A percentile compares a stretch with the other conserved stretches of the same genome.
Evolutionary conservation across 2,329 filamentous ascomycete genomes (phyloP).

Genomic region (Botryotinia narcissicola): DNA sequence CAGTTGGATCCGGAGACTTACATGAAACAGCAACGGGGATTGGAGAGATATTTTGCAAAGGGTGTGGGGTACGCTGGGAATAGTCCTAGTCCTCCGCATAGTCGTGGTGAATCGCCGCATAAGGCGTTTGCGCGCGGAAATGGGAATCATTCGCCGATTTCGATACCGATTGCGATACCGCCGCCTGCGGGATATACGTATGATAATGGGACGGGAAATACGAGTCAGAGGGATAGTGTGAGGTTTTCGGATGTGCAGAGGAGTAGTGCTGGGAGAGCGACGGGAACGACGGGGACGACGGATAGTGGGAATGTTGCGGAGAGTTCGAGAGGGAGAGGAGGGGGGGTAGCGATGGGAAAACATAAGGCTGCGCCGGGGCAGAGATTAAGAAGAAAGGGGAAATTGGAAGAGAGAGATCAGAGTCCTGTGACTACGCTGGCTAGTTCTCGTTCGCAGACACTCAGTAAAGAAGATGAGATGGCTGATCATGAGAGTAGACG

Average conservation of each 20-base stretch:
- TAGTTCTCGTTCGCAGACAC: slow-evolving; percentile 2
- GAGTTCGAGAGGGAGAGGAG: neutral
- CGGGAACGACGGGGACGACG: neutral
- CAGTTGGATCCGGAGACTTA: neutral
- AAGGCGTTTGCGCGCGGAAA: neutral
- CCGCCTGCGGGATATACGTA: neutral
- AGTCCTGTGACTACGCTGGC: neutral
- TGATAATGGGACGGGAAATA: neutral
- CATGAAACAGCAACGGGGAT: neutral
- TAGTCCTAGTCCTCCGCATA: neutral
- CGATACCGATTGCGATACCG: neutral
- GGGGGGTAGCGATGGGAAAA: neutral
- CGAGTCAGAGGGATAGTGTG: neutral
- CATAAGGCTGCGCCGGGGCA: slow-evolving; percentile 10
- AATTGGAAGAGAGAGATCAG: slow-evolving; percentile 5
- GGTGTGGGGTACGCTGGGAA: neutral
- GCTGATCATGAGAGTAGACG: too few species aligned
- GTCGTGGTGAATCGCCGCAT: neutral
- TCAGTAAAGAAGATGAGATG: neutral
- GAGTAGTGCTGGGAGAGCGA: slow-evolving; percentile 7
- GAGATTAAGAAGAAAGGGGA: neutral
- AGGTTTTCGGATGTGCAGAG: slow-evolving; percentile 14
- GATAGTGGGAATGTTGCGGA: neutral
- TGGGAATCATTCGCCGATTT: neutral
- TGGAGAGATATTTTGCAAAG: neutral